Evolutionary conservation across 2,329 filamentous ascomycete genomes (phyloP), one percentile per base, ranked within the genome.

Genomic region (Ambrosiella cleistominuta): DNA sequence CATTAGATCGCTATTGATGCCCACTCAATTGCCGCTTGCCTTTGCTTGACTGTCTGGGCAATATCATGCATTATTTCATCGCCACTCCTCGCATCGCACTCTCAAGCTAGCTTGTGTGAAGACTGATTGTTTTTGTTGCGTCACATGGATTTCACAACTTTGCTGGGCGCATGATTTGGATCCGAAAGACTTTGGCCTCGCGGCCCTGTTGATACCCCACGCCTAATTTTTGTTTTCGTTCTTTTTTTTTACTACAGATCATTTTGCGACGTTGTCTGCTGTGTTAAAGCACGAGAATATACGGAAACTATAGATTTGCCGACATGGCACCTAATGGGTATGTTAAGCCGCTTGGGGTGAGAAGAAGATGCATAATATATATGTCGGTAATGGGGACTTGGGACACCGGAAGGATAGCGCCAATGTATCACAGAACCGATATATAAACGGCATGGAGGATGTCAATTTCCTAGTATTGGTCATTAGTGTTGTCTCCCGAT

Each of bases 251-350:
- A 13, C 44, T 13, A 17, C 44, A 13, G 40, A 2, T 15, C 44
- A 47, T 47, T 27, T 27, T 27, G 27, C 27, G 27, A 27, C 27
- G 27, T 27, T 27, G 27, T 27, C 27, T 1, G 3, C 27, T 5
- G 27, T 27, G 4, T 27, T 27, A 3, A 51, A 27, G 27, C 47
- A 51, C 47, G 13, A 51, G 27, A 27, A 27, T 3, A 27, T 27
- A 27, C 27, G 4, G 27, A 27, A 27, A 51, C 11, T 51, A 19
- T 19, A 51, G 8, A 51, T 3, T 27, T 38, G 56, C 45, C 12
- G 36, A 3, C 27, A 57, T 57, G 56, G 36, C 56, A 37, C 56
- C 56, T 37, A 57, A 57, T 37, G 56, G 56, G 56, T 57, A 57
- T 51, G 56, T 57, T 35, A 45, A 9, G 13, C 27, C 7, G 17